phyloP scores from a whole-genome alignment of 78 protist species.

The Dictyostelium citrinum region DNA sequence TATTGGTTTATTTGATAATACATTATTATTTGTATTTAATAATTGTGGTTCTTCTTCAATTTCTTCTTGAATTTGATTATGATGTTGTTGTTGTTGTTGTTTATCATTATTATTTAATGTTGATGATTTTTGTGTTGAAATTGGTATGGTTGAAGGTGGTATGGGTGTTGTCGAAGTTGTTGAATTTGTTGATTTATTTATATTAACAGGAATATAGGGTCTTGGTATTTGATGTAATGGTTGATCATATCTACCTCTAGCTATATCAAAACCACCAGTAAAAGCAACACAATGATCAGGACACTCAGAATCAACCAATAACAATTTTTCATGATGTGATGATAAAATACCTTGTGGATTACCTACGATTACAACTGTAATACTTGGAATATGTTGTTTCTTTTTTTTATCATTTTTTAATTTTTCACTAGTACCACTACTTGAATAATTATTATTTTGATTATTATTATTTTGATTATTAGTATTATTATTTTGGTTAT shows the following conservation, averaged over 20 bases:
- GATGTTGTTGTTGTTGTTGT: neutral
- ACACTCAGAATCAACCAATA: slow-evolving; percentile 80
- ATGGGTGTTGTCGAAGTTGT: neutral
- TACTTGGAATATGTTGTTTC: neutral
- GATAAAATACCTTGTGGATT: slow-evolving; percentile 83
- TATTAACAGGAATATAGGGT: slow-evolving; percentile 20
- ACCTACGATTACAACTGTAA: slow-evolving; percentile 79
- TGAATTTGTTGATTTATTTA: neutral
- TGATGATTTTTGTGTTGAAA: neutral
- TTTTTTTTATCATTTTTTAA: neutral
- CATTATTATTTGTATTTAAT: neutral
- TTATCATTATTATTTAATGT: neutral
- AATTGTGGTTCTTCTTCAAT: neutral
- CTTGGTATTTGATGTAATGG: slow-evolving; percentile 75
- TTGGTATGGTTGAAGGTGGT: neutral
- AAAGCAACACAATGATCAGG: slow-evolving; percentile 71
- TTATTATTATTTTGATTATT: neutral
- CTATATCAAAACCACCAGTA: slow-evolving; percentile 87
- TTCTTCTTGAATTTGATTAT: neutral
- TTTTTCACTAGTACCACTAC: neutral
- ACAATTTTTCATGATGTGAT: slow-evolving; percentile 86
- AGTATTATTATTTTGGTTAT: neutral
- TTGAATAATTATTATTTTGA: neutral
- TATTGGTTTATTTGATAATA: slow-evolving; percentile 10
- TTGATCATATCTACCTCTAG: slow-evolving; percentile 84